Evolutionary conservation across 305 asterid genomes (phyloP), one percentile per base, ranked within the genome.

Genomic region (Rubia occidens): DNA sequence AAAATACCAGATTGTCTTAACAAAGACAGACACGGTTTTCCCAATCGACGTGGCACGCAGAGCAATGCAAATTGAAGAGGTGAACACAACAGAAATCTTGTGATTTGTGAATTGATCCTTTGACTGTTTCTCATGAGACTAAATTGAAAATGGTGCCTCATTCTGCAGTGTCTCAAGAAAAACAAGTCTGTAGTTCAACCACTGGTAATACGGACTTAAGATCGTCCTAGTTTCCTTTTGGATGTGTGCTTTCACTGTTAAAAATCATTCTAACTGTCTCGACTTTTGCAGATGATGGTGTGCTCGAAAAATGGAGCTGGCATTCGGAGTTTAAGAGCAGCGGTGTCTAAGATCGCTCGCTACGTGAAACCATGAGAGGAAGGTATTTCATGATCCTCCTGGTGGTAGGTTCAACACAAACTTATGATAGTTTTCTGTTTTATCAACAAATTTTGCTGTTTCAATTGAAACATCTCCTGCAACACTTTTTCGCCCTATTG

Each of bases 1-100:
- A 0, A 94, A 87, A 79, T 94, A 94, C 75, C 97, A 94, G 82
- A 82, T 94, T 69, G 94, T 94, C 66, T 82, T 94, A 72, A 94
- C 99, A 65, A 94, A 94, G 88, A 90, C 97, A 20, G 99, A 90
- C 83, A 59, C 75, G 70, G 94, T 85, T 74, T 89, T 89, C 75
- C 99, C 99, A 54, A 83, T 89, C 76, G 95, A 91, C 59, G 99
- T 94, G 72, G 96, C 99, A 35, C 86, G 99, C 15, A 85, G 94
- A 73, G 97, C 97, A 72, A 94, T 87, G 95, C 95, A 94, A 84
- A 94, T 94, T 54, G 97, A 91, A 88, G 99, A 94, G 95, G 97
- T 88, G 72, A 78, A 74, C 69, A 9, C 64, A 60, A 53, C 60
- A 55, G 11, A 51, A 15, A 32, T 21, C 29, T 18, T 60, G 15